phyloP scores from a whole-genome alignment of 2,329 filamentous ascomycete genomes.

The Orbilia oligospora region DNA sequence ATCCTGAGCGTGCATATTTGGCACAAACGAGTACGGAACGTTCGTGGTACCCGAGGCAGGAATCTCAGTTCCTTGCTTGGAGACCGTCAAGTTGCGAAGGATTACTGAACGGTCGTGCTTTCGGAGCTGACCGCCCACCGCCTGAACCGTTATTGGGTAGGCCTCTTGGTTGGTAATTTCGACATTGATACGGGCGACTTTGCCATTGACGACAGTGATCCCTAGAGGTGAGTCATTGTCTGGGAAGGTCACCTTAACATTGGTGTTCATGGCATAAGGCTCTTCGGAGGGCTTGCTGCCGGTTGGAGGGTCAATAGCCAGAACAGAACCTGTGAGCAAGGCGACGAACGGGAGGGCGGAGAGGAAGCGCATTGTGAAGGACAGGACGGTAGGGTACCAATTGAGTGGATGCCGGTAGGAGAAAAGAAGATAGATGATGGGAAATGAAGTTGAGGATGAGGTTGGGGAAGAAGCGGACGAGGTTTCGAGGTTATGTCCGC shows the following conservation, averaged over 20 bases:
- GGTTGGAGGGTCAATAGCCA: constrained; percentile 55
- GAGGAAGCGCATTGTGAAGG: constrained; percentile 49
- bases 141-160: constrained; percentile 79
- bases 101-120: constrained; percentile 74
- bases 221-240: constrained; percentile 76
- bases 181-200: constrained; percentile 84
- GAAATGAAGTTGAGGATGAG: constrained; percentile 22
- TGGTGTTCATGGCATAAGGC: constrained; percentile 73
- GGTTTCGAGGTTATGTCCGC: not conserved
- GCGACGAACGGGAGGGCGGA: constrained; percentile 48
- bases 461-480: not conserved
- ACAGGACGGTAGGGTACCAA: constrained; percentile 9
- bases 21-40: constrained; percentile 85
- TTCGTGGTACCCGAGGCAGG: constrained; percentile 73
- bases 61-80: constrained; percentile 65
- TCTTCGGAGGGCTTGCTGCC: constrained; percentile 61
- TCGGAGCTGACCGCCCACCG: constrained; percentile 82
- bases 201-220: constrained; percentile 94
- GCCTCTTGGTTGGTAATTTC: constrained; percentile 88
- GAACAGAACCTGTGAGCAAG: constrained; percentile 59
- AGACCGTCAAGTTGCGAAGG: constrained; percentile 86
- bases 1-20: constrained; percentile 94
- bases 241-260: constrained; percentile 76
- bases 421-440: not conserved
- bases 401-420: constrained; percentile 3